Percentiles rank a stretch among this genome's conserved stretches.
Evolutionary conservation across 352 stramenopile species (phyloP).

Genomic region (Blastocystis sp.): DNA sequence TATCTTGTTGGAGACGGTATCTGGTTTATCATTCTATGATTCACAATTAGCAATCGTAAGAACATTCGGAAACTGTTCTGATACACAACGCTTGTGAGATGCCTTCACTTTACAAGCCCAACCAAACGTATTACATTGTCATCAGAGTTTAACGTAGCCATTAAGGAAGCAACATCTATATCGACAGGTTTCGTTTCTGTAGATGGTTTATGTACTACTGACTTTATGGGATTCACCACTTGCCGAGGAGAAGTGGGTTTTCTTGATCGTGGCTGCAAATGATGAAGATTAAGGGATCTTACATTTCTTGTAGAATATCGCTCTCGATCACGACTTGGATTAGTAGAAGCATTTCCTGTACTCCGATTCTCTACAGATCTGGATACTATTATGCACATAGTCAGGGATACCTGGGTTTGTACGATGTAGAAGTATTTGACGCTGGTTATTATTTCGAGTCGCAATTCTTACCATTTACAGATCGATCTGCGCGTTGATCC

Average conservation of each 20-base stretch:
- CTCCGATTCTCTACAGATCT: constrained; percentile 11
- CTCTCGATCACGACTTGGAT: not conserved
- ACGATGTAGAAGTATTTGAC: not conserved
- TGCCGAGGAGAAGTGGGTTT: not conserved
- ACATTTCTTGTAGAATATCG: constrained; percentile 1
- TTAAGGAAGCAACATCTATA: not conserved
- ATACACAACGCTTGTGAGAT: constrained; percentile 6
- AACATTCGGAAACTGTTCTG: constrained; percentile 20
- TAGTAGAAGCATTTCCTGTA: not conserved
- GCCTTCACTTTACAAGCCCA: not conserved
- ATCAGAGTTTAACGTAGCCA: not conserved
- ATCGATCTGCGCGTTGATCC: constrained; percentile 48
- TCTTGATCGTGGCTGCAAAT: not conserved
- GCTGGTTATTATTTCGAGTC: not conserved
- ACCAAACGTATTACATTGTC: not conserved
- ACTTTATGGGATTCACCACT: not conserved
- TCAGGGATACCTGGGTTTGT: not conserved
- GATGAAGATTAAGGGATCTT: not conserved
- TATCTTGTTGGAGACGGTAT: not conserved
- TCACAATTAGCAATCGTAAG: not conserved
- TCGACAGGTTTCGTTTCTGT: not conserved
- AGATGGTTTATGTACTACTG: not conserved
- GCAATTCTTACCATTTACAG: constrained; percentile 23
- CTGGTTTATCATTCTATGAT: no score
- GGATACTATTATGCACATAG: not conserved